phyloP scores from a whole-genome alignment of 345 rosid genomes.

The Lenwebbia sp. region DNA sequence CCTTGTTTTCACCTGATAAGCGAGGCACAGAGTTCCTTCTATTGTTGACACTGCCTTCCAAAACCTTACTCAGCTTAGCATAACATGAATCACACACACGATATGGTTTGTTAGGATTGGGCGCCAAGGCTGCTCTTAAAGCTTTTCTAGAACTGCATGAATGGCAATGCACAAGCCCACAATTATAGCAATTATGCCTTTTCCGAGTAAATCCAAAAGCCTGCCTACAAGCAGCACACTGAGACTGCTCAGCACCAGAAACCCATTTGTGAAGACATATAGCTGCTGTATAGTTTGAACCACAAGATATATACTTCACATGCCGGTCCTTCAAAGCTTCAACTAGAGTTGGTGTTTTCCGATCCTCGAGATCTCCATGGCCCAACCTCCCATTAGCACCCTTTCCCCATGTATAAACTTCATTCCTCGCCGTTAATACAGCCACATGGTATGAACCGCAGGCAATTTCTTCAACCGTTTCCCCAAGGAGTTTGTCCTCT shows the following conservation, averaged over 20 bases:
- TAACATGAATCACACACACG: constrained; percentile 93
- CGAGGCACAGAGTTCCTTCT: constrained; percentile 66
- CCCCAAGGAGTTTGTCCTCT: constrained; percentile 55
- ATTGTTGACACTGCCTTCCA: constrained; percentile 46
- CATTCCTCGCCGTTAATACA: constrained; percentile 69
- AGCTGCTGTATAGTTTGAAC: constrained; percentile 78
- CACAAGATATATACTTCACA: constrained; percentile 76
- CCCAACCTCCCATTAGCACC: constrained; percentile 98
- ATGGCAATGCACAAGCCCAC: constrained; percentile 97
- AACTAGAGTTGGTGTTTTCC: constrained; percentile 63
- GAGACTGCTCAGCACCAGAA: constrained; percentile 84
- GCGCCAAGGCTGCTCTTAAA: constrained; percentile 69
- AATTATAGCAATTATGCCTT: constrained; percentile 90
- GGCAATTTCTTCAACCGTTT: constrained; percentile 75
- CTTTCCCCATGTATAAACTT: constrained; percentile 93
- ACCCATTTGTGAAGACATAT: constrained; percentile 95
- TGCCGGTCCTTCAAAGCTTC: constrained; percentile 85
- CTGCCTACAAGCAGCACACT: constrained; percentile 87
- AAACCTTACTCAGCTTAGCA: constrained; percentile 56
- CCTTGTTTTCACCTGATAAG: constrained; percentile 87
- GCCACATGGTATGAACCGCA: constrained; percentile 89
- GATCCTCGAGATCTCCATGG: constrained; percentile 86
- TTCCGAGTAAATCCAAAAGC: constrained; percentile 91
- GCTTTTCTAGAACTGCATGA: constrained; percentile 90
- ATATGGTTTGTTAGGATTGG: constrained; percentile 79